These are phyloP conservation scores for Colletotrichum sp. DNA, from an alignment of 2,329 filamentous ascomycete genomes.

Conservation along the genomic window DNA sequence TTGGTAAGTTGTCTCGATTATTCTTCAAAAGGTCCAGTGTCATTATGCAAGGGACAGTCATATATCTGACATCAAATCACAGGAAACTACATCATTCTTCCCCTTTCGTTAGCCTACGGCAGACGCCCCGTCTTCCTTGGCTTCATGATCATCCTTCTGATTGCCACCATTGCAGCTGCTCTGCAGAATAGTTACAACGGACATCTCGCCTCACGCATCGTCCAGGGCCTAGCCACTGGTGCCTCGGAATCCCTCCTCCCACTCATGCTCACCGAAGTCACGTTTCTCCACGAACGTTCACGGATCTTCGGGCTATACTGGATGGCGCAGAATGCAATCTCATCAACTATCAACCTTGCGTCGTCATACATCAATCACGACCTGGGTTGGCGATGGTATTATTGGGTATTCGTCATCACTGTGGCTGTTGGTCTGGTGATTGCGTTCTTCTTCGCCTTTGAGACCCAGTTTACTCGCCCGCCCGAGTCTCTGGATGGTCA, in stretches of 20 bases:
- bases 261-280: conserved; percentile 41
- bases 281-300: conserved; percentile 43
- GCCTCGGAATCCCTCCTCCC: conserved; percentile 44
- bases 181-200: conserved; percentile 34
- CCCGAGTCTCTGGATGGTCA: conserved; percentile 36
- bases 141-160: conserved; percentile 34
- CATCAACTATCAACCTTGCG: conserved; percentile 34
- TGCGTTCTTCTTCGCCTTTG: conserved; percentile 40
- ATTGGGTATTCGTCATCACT: conserved; percentile 42
- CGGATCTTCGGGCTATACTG: conserved; percentile 41
- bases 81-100: conserved; percentile 41
- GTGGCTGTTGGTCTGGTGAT: conserved; percentile 38
- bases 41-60: neutral
- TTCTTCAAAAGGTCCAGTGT: neutral
- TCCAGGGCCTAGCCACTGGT: conserved; percentile 41
- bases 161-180: conserved; percentile 37
- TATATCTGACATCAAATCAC: neutral
- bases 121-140: conserved; percentile 38
- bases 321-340: conserved; percentile 40
- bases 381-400: conserved; percentile 45
- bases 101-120: conserved; percentile 40
- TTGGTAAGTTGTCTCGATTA: conserved; percentile 22
- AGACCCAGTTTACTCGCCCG: conserved; percentile 42
- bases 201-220: conserved; percentile 39
- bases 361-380: conserved; percentile 38